phyloP scores from a whole-genome alignment of 164 flowering plant species.

The Tetrastigma voinierianum region DNA sequence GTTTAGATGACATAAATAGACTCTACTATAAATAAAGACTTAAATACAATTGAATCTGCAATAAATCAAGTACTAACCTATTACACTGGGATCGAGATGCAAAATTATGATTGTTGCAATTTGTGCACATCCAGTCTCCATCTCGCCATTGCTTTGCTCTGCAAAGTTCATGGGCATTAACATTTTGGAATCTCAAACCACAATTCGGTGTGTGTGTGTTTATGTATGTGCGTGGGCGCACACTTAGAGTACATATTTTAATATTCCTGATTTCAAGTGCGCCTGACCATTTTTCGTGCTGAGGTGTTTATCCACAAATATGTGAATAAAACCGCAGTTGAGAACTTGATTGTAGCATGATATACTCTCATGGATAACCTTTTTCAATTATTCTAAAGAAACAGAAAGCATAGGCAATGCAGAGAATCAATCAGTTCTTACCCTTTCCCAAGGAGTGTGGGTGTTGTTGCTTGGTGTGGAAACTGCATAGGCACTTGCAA shows the following conservation, averaged over 20 bases:
- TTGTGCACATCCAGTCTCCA: slow-evolving; percentile 98
- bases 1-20: no score
- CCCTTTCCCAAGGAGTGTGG: slow-evolving; percentile 83
- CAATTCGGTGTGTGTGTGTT: neutral
- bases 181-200: neutral
- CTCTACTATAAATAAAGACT: no score
- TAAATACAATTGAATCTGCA: no score
- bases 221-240: no score
- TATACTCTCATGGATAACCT: neutral
- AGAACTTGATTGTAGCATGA: neutral
- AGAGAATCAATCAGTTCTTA: no score
- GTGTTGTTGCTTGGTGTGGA: slow-evolving; percentile 42
- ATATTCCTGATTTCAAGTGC: neutral
- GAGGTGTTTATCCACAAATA: neutral
- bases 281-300: neutral
- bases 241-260: neutral
- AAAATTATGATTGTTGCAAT: slow-evolving; percentile 88
- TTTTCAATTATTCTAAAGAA: neutral
- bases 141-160: slow-evolving; percentile 95
- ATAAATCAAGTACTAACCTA: slow-evolving; percentile 41
- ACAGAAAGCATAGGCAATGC: neutral
- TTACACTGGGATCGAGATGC: slow-evolving; percentile 90
- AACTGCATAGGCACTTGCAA: slow-evolving; percentile 47
- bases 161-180: slow-evolving; percentile 12
- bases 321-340: neutral